A percentile compares a stretch with the other conserved stretches of the same genome.
These are phyloP conservation scores for Talaromyces thailandensis DNA, from an alignment of 495 filamentous ascomycete genomes.

Conservation along the genomic window DNA sequence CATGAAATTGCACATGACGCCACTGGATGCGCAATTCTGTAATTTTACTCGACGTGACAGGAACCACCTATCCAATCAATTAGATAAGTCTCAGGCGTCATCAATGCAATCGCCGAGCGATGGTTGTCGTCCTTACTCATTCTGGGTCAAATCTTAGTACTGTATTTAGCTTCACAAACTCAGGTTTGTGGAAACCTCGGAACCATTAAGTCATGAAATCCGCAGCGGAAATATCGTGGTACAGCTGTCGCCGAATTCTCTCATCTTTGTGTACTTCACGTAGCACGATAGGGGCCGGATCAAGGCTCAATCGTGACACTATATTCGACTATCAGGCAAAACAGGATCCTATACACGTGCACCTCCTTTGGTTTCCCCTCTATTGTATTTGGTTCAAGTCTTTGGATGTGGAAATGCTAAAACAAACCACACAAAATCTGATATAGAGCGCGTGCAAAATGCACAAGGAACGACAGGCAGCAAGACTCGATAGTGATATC, in stretches of 20 bases:
- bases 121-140: not conserved
- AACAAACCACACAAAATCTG: not conserved
- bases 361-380: not conserved
- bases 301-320: not conserved
- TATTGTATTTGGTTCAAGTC: not conserved
- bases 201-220: not conserved
- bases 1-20: not conserved
- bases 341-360: not conserved
- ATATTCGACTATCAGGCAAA: not conserved
- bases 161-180: not conserved
- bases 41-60: not conserved
- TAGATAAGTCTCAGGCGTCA: not conserved
- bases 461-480: not conserved
- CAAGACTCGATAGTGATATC: not conserved
- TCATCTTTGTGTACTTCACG: not conserved
- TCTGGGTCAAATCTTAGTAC: not conserved
- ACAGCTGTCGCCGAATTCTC: not conserved
- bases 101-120: not conserved
- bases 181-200: not conserved
- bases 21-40: not conserved
- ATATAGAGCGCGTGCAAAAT: not conserved
- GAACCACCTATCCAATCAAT: too few relatives aligned
- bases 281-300: not conserved
- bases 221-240: not conserved
- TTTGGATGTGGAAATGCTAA: not conserved